A percentile compares a stretch with the other conserved stretches of the same genome.
Evolutionary conservation across 2,329 filamentous ascomycete genomes (phyloP).

Genomic region (Curvularia spicifera): DNA sequence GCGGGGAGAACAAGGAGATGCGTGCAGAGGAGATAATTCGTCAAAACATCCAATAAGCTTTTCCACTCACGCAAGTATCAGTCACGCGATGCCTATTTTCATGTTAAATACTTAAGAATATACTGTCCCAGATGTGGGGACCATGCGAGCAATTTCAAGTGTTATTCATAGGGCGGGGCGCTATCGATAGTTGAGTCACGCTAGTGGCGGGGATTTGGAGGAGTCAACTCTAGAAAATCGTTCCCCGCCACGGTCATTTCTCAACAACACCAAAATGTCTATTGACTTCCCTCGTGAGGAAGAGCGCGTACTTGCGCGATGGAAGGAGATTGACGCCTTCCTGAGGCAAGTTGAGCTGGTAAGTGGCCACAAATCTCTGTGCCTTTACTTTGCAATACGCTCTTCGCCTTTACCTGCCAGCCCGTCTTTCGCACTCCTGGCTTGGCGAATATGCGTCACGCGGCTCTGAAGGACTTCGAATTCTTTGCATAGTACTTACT

Average conservation of each 20-base stretch:
- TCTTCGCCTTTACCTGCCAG: background rate
- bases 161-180: constrained; percentile 1
- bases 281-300: constrained; percentile 95
- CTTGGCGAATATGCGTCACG: background rate
- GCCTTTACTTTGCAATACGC: background rate
- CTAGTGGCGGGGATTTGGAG: constrained; percentile 22
- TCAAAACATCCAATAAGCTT: background rate
- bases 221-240: constrained; percentile 41
- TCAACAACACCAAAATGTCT: constrained; percentile 63
- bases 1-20: background rate
- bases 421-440: background rate
- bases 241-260: constrained; percentile 32
- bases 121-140: background rate
- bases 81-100: background rate
- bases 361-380: constrained; percentile 17
- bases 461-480: background rate
- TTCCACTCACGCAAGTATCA: background rate
- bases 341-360: constrained; percentile 80
- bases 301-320: constrained; percentile 80
- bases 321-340: constrained; percentile 93
- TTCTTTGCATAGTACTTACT: background rate
- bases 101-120: background rate
- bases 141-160: background rate
- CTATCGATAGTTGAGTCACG: constrained; percentile 37
- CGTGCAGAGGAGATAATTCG: background rate